These are phyloP conservation scores for Daldinia decipiens DNA, from an alignment of 495 filamentous ascomycete species.

Conservation along the genomic window DNA sequence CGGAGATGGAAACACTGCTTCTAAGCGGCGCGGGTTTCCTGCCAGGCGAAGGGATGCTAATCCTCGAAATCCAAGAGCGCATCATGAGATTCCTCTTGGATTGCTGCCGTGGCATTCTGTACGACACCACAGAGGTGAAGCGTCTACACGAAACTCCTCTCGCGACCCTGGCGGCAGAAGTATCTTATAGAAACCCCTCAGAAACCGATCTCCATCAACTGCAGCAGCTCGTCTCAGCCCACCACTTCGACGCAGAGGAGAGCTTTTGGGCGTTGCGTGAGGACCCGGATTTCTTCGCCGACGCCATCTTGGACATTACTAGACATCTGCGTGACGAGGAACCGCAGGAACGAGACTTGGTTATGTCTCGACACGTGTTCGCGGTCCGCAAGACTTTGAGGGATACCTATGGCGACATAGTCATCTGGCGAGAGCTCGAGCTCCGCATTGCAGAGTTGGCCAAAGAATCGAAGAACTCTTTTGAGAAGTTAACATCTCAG, in stretches of 20 bases:
- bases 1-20: background rate
- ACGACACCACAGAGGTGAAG: background rate
- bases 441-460: background rate
- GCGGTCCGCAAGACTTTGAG: background rate
- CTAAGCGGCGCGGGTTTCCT: background rate
- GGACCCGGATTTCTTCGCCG: background rate
- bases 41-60: background rate
- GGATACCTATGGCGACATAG: background rate
- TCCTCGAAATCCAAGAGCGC: background rate
- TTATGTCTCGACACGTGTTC: background rate
- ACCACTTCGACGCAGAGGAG: background rate
- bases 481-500: background rate
- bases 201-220: background rate
- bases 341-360: background rate
- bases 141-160: background rate
- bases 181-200: background rate
- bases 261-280: background rate
- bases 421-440: background rate
- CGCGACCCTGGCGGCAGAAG: background rate
- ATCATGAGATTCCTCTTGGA: background rate
- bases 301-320: background rate
- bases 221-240: background rate
- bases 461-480: background rate
- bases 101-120: background rate
- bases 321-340: background rate